phyloP scores from a whole-genome alignment of 495 filamentous ascomycete species.

The Penicillium macrosclerotiorum region DNA sequence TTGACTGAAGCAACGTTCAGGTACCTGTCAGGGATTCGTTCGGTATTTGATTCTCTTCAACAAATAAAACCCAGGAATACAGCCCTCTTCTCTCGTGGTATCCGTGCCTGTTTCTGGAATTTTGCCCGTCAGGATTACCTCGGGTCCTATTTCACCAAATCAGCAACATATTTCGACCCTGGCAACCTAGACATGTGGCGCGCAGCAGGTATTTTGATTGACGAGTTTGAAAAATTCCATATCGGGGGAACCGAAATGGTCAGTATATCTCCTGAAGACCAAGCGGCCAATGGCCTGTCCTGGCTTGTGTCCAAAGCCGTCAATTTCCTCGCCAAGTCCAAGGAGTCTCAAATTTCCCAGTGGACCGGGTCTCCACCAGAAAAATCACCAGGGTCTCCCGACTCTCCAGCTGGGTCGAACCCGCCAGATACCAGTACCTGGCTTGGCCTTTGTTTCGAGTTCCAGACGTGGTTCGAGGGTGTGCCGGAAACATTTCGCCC shows the following conservation, averaged over 20 bases:
- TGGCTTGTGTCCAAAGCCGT: constrained; percentile 39
- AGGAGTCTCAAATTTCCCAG: constrained; percentile 35
- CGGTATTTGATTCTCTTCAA: constrained; percentile 32
- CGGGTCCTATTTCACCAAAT: constrained; percentile 36
- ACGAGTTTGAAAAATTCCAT: constrained; percentile 27
- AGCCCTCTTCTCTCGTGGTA: constrained; percentile 28
- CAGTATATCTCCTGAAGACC: constrained; percentile 28
- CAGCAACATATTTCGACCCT: constrained; percentile 32
- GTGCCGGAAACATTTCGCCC: constrained; percentile 43
- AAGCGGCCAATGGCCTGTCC: constrained; percentile 33
- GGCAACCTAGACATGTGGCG: constrained; percentile 33
- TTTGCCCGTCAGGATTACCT: constrained; percentile 41
- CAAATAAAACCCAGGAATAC: constrained; percentile 4
- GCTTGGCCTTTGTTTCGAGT: constrained; percentile 38
- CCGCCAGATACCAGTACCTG: constrained; percentile 31
- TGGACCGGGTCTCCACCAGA: constrained; percentile 28
- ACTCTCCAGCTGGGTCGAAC: neutral
- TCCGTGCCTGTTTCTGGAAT: constrained; percentile 41
- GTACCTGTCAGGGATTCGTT: constrained; percentile 30
- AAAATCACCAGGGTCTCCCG: constrained; percentile 7
- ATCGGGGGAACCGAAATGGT: neutral
- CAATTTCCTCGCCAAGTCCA: constrained; percentile 39
- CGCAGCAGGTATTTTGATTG: constrained; percentile 34
- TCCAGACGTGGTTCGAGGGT: constrained; percentile 42
- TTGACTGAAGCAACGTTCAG: constrained; percentile 16